Base-by-base conservation (phyloP, 345 rosid genomes). In the Arabidopsis arenosa region DNA sequence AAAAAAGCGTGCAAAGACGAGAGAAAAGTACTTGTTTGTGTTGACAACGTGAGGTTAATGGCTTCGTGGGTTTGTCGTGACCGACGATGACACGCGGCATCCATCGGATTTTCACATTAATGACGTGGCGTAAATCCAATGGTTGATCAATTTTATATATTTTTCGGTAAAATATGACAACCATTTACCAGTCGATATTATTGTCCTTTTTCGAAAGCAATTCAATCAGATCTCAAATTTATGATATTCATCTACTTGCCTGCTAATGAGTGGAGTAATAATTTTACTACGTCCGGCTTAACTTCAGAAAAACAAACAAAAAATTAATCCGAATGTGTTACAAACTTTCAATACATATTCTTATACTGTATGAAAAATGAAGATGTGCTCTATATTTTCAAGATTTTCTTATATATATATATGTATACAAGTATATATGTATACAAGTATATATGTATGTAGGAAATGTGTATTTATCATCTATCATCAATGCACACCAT, bases 61-160 rank as follows among this genome's bases (percentile, higher is more conserved):
- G 53, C 63, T 63, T 70, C 76, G 80, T 77, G 76, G 72, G 39
- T 5, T 47, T 70, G 71, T 77, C 75, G 75, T 70, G 80, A 56
- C 55, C 54, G 61, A 43, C 21, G 66, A 77, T 72, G 37, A 77
- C 76, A 71, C 76, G 76, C 4, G 80, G 55, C 72, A 0, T 12
- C 63, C 64, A 43, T 33, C 48, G 0, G 49, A 75, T 1, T 44
- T 56, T 40, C 30, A 1, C 3, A 7, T 67, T 75, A 2, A 9
- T 68, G 32, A 75, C 73, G 54, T 67, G 79, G 45, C 67, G 0
- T 0, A 1, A 0, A 66, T 66, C 67, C 17, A 13, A 17, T 0
- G 52, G 67, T 23, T 59, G 7, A 55, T 2, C 5, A 0, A 17
- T 26, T 18, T 49, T 9, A 17, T 68, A 6, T 73, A 3, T 43